These are phyloP conservation scores for Maudiozyma barnettii DNA, from an alignment of 805 yeast genomes.

Conservation along the genomic window DNA sequence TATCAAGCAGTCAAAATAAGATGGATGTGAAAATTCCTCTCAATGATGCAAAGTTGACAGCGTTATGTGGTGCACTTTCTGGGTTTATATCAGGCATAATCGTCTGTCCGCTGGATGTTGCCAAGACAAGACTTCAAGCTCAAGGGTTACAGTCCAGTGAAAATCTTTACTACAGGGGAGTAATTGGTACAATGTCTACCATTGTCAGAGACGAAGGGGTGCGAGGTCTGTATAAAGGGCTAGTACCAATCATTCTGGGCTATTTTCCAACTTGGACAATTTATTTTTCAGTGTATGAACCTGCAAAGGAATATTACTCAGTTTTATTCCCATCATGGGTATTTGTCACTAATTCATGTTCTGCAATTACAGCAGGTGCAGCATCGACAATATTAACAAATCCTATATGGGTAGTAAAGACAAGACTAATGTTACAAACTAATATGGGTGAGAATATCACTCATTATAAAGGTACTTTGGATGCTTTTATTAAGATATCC, in stretches of 20 bases:
- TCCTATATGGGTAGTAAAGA: conserved; percentile 97
- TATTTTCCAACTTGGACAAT: conserved; percentile 98
- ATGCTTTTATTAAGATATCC: conserved; percentile 77
- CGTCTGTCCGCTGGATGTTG: conserved; percentile 94
- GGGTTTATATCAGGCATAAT: conserved; percentile 82
- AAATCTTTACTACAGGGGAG: conserved; percentile 43
- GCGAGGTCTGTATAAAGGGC: conserved; percentile 78
- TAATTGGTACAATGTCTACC: conserved; percentile 51
- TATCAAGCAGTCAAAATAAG: neutral
- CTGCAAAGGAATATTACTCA: conserved; percentile 53
- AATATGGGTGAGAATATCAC: conserved; percentile 20
- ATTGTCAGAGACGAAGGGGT: conserved; percentile 73
- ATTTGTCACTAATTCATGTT: conserved; percentile 33
- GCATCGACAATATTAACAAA: conserved; percentile 77
- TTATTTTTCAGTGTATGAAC: conserved; percentile 83
- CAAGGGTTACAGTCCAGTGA: conserved; percentile 47
- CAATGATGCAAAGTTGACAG: conserved; percentile 50
- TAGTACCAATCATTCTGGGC: conserved; percentile 86
- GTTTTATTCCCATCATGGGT: conserved; percentile 29
- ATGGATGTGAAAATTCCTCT: conserved; percentile 5
- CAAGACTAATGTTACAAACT: conserved; percentile 83
- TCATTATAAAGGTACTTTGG: conserved; percentile 58
- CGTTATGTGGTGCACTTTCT: conserved; percentile 86
- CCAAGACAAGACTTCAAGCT: conserved; percentile 89
- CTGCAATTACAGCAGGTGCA: conserved; percentile 84